These are phyloP conservation scores for Pisolithus tinctorius DNA, from an alignment of 768 basidiomycete species.

Conservation along the genomic window DNA sequence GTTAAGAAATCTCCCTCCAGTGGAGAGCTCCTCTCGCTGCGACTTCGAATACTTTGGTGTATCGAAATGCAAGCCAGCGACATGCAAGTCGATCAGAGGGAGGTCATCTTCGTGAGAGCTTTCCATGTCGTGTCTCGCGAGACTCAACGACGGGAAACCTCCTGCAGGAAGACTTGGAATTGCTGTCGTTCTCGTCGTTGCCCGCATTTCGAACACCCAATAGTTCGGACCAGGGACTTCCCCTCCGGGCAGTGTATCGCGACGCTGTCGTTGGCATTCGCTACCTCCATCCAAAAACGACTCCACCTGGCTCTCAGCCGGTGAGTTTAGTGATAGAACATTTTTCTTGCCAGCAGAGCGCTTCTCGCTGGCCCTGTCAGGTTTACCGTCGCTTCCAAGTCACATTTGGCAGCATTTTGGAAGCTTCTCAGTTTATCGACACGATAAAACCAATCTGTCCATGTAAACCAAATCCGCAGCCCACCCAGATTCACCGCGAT, in stretches of 20 bases:
- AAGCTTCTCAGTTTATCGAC: constrained; percentile 53
- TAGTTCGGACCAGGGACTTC: constrained; percentile 46
- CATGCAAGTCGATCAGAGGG: constrained; percentile 38
- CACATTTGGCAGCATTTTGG: constrained; percentile 46
- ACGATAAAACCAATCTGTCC: constrained; percentile 65
- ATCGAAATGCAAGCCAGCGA: constrained; percentile 36
- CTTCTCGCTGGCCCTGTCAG: constrained; percentile 29
- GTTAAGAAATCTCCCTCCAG: constrained; percentile 39
- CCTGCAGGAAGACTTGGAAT: constrained; percentile 67
- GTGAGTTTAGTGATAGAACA: constrained; percentile 15
- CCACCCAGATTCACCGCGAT: constrained; percentile 15
- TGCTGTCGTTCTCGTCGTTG: constrained; percentile 58
- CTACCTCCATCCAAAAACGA: constrained; percentile 49
- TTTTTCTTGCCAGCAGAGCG: neutral
- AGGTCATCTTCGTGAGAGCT: constrained; percentile 60
- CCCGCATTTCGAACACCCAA: constrained; percentile 23
- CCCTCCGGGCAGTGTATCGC: constrained; percentile 77
- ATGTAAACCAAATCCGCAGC: constrained; percentile 53
- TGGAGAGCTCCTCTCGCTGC: constrained; percentile 53
- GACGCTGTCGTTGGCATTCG: constrained; percentile 69
- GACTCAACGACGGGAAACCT: neutral
- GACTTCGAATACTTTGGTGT: constrained; percentile 60
- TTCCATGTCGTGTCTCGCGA: neutral
- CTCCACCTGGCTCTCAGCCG: constrained; percentile 22
- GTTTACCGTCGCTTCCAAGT: constrained; percentile 72